Base-by-base conservation (phyloP, 2,329 filamentous ascomycete genomes). In the Sclerotinia minor region DNA sequence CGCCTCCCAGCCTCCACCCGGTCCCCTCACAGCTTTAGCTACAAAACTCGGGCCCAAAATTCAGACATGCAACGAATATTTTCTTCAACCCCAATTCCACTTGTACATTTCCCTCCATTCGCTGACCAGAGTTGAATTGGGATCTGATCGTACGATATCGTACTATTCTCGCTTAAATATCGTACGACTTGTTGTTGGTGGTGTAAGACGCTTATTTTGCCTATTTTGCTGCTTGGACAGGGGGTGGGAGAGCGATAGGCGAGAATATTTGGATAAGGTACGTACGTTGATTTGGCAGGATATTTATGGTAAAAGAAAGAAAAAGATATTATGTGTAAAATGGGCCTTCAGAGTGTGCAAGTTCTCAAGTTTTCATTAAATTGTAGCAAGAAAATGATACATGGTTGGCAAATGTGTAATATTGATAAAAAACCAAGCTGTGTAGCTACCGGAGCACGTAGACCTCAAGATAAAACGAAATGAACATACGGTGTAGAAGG, bases 161-260 rank as follows among this genome's bases (percentile, higher is more conserved):
- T 26, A 19, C 29, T 19, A 21, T 50, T 55, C 35, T 61, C 21
- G 45, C 59, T 61, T 61, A 32, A 24, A 50, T 38, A 35, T 61
- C 58, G 26, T 60, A 49, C 44, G 58, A 61, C 44, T 49, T 49
- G 44, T 8, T 60, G 9, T 24, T 49, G 26, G 19, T 49, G 44
- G 45, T 47, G 26, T 35, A 32, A 49, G 58, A 60, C 24, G 57
- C 57, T 35, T 60, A 60, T 61, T 32, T 49, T 60, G 19, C 21
- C 7, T 49, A 49, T 32, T 60, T 35, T 38, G 59, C 44, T 24
- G 19, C n/a, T 45, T 45, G 24, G 4, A 21, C 57, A 45, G 38
- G 38, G 52, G 44, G 26, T 17, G 35, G n/a, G 15, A 11, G 8
- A 24, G 45, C 21, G 35, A 61, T 50, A 61, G 29, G 7, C 29